phyloP scores from a whole-genome alignment of 1,139 yeast genomes.

The Candida sp. region DNA sequence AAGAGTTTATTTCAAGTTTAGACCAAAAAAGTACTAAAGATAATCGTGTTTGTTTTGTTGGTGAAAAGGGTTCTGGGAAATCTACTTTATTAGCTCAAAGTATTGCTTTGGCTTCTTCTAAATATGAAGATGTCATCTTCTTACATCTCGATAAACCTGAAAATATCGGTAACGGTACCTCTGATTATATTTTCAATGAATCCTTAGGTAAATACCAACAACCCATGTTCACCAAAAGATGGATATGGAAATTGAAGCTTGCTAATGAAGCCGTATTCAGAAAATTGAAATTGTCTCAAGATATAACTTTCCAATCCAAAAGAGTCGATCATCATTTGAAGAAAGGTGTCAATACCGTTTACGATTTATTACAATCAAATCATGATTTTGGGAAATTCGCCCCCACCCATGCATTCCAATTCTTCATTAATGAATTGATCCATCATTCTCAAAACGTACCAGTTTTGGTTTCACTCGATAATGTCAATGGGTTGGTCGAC shows the following conservation, averaged over 20 bases:
- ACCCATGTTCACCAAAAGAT: constrained; percentile 71
- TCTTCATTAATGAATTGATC: constrained; percentile 52
- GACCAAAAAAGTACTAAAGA: constrained; percentile 21
- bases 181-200: constrained; percentile 60
- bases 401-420: constrained; percentile 42
- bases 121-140: constrained; percentile 45
- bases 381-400: constrained; percentile 38
- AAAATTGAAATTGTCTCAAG: constrained; percentile 47
- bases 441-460: constrained; percentile 47
- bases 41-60: constrained; percentile 60
- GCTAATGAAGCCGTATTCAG: constrained; percentile 54
- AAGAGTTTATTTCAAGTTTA: constrained; percentile 24
- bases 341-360: constrained; percentile 42
- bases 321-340: constrained; percentile 32
- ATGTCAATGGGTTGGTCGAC: constrained; percentile 64
- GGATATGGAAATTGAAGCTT: constrained; percentile 53
- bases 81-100: constrained; percentile 71
- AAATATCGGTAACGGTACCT: constrained; percentile 64
- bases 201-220: constrained; percentile 57
- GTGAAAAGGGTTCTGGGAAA: constrained; percentile 80
- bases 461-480: constrained; percentile 70
- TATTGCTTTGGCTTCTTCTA: constrained; percentile 53
- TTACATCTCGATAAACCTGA: constrained; percentile 68
- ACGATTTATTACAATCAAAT: constrained; percentile 33
- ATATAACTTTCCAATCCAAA: constrained; percentile 31